Conservation (phyloP, 2,329 filamentous ascomycete species). For the Hortaea sp. region DNA sequence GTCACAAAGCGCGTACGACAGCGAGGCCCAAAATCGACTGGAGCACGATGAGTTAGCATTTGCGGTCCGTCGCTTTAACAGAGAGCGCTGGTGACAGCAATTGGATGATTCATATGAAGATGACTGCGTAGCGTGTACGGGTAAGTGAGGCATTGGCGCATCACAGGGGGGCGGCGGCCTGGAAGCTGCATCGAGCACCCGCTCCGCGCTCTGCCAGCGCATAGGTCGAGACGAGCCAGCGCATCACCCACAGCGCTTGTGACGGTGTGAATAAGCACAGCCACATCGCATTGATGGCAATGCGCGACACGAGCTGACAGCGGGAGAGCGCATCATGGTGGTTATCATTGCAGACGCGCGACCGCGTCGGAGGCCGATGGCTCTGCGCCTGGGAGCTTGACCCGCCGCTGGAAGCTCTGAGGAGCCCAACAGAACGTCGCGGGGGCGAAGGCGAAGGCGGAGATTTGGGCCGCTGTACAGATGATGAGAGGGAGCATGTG, state of each 20-base stretch:
- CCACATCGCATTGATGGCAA: neutral
- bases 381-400: no score
- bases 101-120: slow-evolving; percentile 11
- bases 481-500: no score
- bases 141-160: slow-evolving; percentile 7
- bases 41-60: slow-evolving; percentile 17
- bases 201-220: slow-evolving; percentile 13
- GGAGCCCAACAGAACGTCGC: no score
- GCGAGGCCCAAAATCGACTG: slow-evolving; percentile 11
- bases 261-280: slow-evolving; percentile 5
- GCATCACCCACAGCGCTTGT: slow-evolving; percentile 13
- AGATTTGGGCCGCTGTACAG: no score
- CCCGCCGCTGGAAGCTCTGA: no score
- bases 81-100: slow-evolving; percentile 7
- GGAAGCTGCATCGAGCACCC: slow-evolving; percentile 7
- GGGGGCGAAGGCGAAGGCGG: no score
- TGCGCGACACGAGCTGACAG: neutral
- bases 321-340: neutral
- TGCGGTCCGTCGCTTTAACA: slow-evolving; percentile 10
- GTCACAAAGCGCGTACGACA: slow-evolving; percentile 6
- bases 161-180: slow-evolving; percentile 9
- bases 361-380: no score
- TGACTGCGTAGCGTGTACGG: slow-evolving; percentile 7
- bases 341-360: neutral
- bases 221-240: slow-evolving; percentile 13